Base-by-base conservation (phyloP, 1,139 yeast genomes). In the Kodamaea fungicola region DNA sequence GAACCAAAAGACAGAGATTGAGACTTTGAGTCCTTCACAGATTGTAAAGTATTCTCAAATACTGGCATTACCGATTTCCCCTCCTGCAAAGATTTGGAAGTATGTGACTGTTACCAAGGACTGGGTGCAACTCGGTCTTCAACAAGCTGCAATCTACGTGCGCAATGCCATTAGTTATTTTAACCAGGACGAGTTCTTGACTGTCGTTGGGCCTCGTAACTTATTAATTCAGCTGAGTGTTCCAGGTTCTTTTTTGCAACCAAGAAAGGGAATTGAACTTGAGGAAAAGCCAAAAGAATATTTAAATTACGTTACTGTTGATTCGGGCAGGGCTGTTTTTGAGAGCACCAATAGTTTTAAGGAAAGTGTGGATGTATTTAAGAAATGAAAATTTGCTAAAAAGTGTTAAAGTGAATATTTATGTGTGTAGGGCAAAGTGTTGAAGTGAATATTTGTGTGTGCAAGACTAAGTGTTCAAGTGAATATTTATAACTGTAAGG, bases 181-280 rank as follows among this genome's bases (percentile, higher is more conserved):
- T 7, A 27, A 10, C 30, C 19, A 28, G 16, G 22, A 13, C 4
- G 10, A 66, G 12, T 78, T 73, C 44, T 64, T 78, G 25, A 69
- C 64, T 31, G 60, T 80, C 3, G 50, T 64, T 7, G 86, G 86
- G 0, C 84, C 85, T 10, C 66, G 84, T 40, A 72, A 68, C 29
- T 47, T 80, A 6, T 54, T 80, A 32, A 50, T 80, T 8, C 82
- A 78, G 46, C 65, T 74, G 12, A 61, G 55, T 35, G 49, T 51
- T 2, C 42, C 40, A 2, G 23, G 35, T 12, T 25, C 12, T 28
- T 12, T 26, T 22, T 22, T 31, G 5, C 25, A 26, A 8, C 12
- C 25, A 3, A n/a, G 9, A 28, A 12, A 29, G 13, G 30, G 22
- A 12, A 12, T 27, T 12, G 12, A 23, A n/a, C 7, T 16, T 12